Base-by-base conservation (phyloP, 495 filamentous ascomycete species). In the Aspergillus leporis region DNA sequence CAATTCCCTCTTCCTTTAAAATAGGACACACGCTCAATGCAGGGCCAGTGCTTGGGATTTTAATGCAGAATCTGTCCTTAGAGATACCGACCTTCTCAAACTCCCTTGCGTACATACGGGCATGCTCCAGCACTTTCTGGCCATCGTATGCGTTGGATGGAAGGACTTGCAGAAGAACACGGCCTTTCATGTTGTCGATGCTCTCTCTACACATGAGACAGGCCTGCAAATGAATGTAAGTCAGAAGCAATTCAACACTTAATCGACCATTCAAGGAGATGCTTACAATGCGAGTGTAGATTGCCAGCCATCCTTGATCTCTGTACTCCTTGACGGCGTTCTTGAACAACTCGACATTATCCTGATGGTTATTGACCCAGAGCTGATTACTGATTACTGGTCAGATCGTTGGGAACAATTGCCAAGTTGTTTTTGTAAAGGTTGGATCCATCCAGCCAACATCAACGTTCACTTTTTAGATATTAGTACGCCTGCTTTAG, bases 11-110 rank as follows among this genome's bases (percentile, higher is more conserved):
- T 9, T 61, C 64, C 55, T 81, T 70, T 18, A 88, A 68, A 28
- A 72, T 72, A 9, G 72, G 71, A 63, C 82, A 85, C 18, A 80
- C 83, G 58, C 76, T 78, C 14, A 86, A 61, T 5, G 82, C 85
- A 53, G 84, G 81, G 68, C 82, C 84, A 1, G 83, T 87, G 16
- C 75, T 68, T 2, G 83, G 81, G 49, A 87, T 79, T 61, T 87
- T 87, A 67, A 86, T 81, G 51, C 79, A 84, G 47, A 86, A 70
- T 53, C 82, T 74, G 45, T 77, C 76, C 50, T 71, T 68, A 38
- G 67, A 58, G 51, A 79, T 73, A 28, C 74, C 72, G 0, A 63
- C 72, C 6, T 61, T 65, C 51, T 66, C 69, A 47, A 77, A 76
- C 58, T 77, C 74, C 6, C 62, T 56, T 23, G 74, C 74, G 43